phyloP scores from a whole-genome alignment of 495 filamentous ascomycete species.

The Podospora sp. region DNA sequence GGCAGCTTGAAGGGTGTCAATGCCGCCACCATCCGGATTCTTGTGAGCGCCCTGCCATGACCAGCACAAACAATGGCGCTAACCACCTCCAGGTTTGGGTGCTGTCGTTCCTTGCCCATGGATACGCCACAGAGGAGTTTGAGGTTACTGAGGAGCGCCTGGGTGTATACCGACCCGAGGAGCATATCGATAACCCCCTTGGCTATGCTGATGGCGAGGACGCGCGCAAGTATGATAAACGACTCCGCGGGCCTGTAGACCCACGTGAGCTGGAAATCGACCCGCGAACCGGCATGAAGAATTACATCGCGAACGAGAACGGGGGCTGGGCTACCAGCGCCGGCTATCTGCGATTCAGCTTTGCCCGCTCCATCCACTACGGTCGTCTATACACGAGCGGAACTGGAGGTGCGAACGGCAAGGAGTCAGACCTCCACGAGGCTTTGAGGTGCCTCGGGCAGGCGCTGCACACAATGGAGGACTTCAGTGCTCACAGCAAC shows the following conservation, averaged over 20 bases:
- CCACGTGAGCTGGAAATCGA: conserved; percentile 82
- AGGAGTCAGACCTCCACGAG: conserved; percentile 86
- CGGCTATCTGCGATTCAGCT: conserved; percentile 86
- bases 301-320: conserved; percentile 92
- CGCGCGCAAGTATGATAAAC: conserved; percentile 80
- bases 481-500: conserved; percentile 95
- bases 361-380: conserved; percentile 83
- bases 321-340: conserved; percentile 84
- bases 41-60: conserved; percentile 45
- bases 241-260: conserved; percentile 75
- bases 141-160: conserved; percentile 92
- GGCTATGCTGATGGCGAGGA: conserved; percentile 89
- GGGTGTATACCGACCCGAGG: conserved; percentile 91
- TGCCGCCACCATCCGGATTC: conserved; percentile 83
- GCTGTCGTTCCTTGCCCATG: conserved; percentile 87
- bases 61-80: too few species aligned
- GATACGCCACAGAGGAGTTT: conserved; percentile 96
- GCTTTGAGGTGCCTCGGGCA: conserved; percentile 86
- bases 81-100: conserved; percentile 63
- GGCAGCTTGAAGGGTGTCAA: conserved; percentile 88
- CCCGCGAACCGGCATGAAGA: conserved; percentile 89
- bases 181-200: conserved; percentile 91
- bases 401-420: conserved; percentile 59
- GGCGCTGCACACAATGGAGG: conserved; percentile 89
- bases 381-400: conserved; percentile 84